A percentile compares a stretch with the other conserved stretches of the same genome.
phyloP scores from a whole-genome alignment of 768 basidiomycete genomes.

The Daedalea quercina region DNA sequence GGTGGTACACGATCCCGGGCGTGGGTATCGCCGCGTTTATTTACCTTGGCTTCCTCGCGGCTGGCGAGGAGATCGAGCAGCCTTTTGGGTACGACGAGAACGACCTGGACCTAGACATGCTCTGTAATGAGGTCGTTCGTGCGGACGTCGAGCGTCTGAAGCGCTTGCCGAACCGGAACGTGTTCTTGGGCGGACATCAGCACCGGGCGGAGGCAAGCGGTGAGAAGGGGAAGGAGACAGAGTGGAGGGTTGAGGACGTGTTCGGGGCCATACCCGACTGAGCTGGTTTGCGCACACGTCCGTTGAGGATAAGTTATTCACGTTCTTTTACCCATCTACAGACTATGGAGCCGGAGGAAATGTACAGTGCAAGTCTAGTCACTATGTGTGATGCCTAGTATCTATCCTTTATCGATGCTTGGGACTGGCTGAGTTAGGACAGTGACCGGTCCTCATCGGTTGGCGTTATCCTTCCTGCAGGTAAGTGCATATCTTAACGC shows the following conservation, averaged over 20 bases:
- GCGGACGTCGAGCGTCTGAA: slow-evolving; percentile 51
- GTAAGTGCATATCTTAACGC: too few relatives aligned
- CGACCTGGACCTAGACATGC: slow-evolving; percentile 61
- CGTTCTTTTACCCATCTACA: slow-evolving; percentile 17
- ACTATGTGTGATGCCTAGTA: background rate
- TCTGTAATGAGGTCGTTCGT: slow-evolving; percentile 50
- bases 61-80: slow-evolving; percentile 66
- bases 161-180: slow-evolving; percentile 43
- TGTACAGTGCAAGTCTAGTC: background rate
- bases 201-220: background rate
- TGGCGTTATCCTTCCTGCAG: too few relatives aligned
- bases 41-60: slow-evolving; percentile 70
- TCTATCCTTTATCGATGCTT: too few relatives aligned
- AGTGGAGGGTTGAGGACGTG: slow-evolving; percentile 10
- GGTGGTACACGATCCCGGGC: slow-evolving; percentile 61
- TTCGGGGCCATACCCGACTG: slow-evolving; percentile 11
- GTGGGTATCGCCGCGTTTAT: slow-evolving; percentile 63
- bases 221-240: background rate
- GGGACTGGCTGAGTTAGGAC: too few relatives aligned
- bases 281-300: background rate
- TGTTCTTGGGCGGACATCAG: slow-evolving; percentile 11
- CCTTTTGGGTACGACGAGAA: slow-evolving; percentile 68
- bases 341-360: slow-evolving; percentile 4
- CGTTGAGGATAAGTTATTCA: too few relatives aligned
- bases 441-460: too few relatives aligned